Evolutionary conservation across 2,329 filamentous ascomycete species (phyloP).

Genomic region (Dactylella cylindrospora): DNA sequence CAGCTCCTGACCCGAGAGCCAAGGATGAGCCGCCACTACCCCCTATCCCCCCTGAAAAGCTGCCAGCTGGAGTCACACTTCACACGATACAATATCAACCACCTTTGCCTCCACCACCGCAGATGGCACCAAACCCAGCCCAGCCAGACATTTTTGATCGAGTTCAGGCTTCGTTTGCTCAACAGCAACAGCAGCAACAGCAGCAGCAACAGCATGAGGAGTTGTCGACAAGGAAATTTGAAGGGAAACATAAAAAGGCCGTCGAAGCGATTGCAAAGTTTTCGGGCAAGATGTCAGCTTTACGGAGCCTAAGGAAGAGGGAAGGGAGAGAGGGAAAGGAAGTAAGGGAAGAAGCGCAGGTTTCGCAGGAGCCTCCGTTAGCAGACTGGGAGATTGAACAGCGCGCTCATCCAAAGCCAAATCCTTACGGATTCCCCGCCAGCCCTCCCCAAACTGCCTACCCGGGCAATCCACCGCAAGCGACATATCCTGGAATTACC

Average conservation of each 20-base stretch:
- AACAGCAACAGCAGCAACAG: neutral
- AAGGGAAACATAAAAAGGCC: slow-evolving; percentile 37
- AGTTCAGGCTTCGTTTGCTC: slow-evolving; percentile 12
- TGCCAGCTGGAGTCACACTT: neutral
- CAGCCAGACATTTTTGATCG: slow-evolving; percentile 22
- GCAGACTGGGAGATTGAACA: slow-evolving; percentile 40
- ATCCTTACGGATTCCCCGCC: slow-evolving; percentile 10
- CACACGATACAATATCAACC: slow-evolving; percentile 9
- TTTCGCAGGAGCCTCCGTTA: slow-evolving; percentile 29
- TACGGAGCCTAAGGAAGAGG: slow-evolving; percentile 22
- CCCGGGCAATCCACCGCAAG: slow-evolving; percentile 2
- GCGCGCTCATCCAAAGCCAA: slow-evolving; percentile 9
- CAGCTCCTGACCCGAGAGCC: slow-evolving; percentile 5
- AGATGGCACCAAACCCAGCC: neutral
- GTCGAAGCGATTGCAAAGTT: slow-evolving; percentile 40
- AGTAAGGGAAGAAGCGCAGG: neutral
- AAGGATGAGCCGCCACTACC: slow-evolving; percentile 35
- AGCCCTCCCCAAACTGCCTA: slow-evolving; percentile 21
- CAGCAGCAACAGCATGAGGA: slow-evolving; percentile 28
- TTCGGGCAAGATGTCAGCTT: slow-evolving; percentile 33
- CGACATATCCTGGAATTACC: slow-evolving; percentile 6
- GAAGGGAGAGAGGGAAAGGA: slow-evolving; percentile 23
- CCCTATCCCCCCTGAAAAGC: slow-evolving; percentile 38
- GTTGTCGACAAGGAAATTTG: slow-evolving; percentile 25
- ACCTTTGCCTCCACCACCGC: slow-evolving; percentile 18